Evolutionary conservation across 179 eudicot genomes (phyloP).

Genomic region (Pouteria campechiana): DNA sequence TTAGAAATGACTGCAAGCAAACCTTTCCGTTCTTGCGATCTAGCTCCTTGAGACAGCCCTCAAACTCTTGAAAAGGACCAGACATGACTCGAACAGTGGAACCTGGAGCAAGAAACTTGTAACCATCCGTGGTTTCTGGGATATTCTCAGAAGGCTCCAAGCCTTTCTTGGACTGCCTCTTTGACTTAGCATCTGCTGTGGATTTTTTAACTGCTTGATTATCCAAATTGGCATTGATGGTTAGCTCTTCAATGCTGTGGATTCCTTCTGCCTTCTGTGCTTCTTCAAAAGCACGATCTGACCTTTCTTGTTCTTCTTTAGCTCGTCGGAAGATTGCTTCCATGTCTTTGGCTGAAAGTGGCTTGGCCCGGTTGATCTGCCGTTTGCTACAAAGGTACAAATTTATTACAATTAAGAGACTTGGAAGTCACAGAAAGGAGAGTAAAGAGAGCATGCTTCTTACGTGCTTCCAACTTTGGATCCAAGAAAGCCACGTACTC

Average conservation of each 20-base stretch:
- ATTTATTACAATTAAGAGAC: neutral
- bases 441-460: too few relatives aligned
- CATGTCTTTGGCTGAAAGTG: conserved; percentile 55
- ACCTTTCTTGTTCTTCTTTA: conserved; percentile 77
- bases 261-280: conserved; percentile 31
- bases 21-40: conserved; percentile 57
- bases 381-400: conserved; percentile 39
- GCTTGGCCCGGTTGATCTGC: conserved; percentile 81
- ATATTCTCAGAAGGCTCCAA: conserved; percentile 12
- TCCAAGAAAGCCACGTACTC: conserved; percentile 83
- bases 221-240: conserved; percentile 11
- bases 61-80: conserved; percentile 79
- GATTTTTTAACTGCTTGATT: conserved; percentile 14
- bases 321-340: conserved; percentile 60
- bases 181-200: conserved; percentile 21
- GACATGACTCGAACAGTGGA: conserved; percentile 63
- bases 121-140: conserved; percentile 12
- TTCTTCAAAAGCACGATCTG: conserved; percentile 67
- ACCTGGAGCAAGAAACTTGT: conserved; percentile 38
- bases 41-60: conserved; percentile 70
- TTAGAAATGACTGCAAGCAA: conserved; percentile 1
- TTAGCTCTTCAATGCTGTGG: conserved; percentile 12
- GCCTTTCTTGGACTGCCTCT: conserved; percentile 29
- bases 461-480: conserved; percentile 88
- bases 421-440: conserved; percentile 1